These are phyloP conservation scores for Apodospora peruviana DNA, from an alignment of 495 filamentous ascomycete species.

Conservation along the genomic window DNA sequence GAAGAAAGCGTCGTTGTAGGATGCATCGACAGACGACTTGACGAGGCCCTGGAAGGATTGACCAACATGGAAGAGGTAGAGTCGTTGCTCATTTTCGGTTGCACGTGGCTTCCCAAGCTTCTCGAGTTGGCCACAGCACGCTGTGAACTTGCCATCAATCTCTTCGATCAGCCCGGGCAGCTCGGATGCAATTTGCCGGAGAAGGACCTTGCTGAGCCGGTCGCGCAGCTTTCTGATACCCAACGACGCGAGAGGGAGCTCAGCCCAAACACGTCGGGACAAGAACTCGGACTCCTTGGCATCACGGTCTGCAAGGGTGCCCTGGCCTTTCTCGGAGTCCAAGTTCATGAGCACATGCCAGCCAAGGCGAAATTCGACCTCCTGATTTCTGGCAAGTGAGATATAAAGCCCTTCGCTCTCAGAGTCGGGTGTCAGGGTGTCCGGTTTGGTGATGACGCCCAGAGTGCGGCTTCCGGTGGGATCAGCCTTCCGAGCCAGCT, in stretches of 20 bases:
- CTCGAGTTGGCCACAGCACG: slow-evolving; percentile 27
- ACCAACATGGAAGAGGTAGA: slow-evolving; percentile 49
- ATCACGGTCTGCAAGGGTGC: slow-evolving; percentile 33
- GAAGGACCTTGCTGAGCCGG: slow-evolving; percentile 52
- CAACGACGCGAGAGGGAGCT: slow-evolving; percentile 18
- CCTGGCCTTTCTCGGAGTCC: slow-evolving; percentile 41
- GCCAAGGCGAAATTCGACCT: slow-evolving; percentile 57
- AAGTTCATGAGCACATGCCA: slow-evolving; percentile 70
- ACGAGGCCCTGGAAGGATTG: slow-evolving; percentile 44
- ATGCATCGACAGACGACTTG: slow-evolving; percentile 49
- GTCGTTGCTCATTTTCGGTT: slow-evolving; percentile 44
- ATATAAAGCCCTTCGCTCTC: slow-evolving; percentile 47
- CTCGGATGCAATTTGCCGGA: slow-evolving; percentile 48
- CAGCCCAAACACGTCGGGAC: slow-evolving; percentile 34
- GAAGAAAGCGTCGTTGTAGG: slow-evolving; percentile 55
- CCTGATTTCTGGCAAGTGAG: slow-evolving; percentile 52
- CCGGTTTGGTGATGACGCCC: slow-evolving; percentile 83
- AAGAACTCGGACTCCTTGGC: slow-evolving; percentile 39
- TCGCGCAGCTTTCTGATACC: slow-evolving; percentile 45
- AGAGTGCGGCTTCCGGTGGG: slow-evolving; percentile 69
- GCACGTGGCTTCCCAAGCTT: slow-evolving; percentile 46
- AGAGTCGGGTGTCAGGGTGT: slow-evolving; percentile 47
- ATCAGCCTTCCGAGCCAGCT: slow-evolving; percentile 70
- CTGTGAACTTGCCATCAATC: slow-evolving; percentile 37
- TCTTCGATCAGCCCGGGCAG: slow-evolving; percentile 57